Base-by-base conservation (phyloP, 768 basidiomycete species). In the Psilocybe sp. region DNA sequence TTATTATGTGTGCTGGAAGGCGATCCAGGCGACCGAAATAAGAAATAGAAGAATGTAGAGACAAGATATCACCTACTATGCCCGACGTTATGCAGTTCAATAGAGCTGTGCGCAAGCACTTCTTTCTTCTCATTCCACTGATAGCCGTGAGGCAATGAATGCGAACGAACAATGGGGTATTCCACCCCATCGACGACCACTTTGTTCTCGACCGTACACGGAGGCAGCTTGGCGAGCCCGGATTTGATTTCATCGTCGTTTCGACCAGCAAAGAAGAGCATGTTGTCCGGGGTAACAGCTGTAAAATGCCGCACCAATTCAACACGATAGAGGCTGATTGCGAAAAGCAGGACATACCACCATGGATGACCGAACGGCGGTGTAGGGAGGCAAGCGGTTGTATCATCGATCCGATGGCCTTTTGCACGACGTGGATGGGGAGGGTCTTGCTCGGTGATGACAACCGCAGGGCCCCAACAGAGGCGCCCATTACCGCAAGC, bases 91-190 rank as follows among this genome's bases (percentile, higher is more conserved):
- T 23, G 39, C 11, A 53, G 28, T 19, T 49, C 23, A 6, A 53
- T 31, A 15, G 44, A 28, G 38, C 44, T 33, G 10, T 42, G 18
- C 15, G n/a, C 40, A 32, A 53, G 28, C 12, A 23, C 13, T 7
- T n/a, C 19, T 15, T 23, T 28, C 28, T 42, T 39, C 10, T 53
- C 38, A 15, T 59, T 52, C 58, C 52, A 59, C 7, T 13, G 11
- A n/a, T 16, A 33, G 13, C 40, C 44, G 18, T 54, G 37, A 1
- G 47, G 40, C 31, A 59, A 32, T 4, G 48, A 47, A 13, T 52
- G 50, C 4, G 58, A 59, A 6, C 47, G 52, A 28, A 59, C 52
- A 15, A 54, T 45, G 31, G 52, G 52, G 40, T 50, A 58, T 35
- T 53, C 49, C n/a, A 55, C 48, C 4, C 46, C 57, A 16, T 50